Base-by-base conservation (phyloP, 306 rosid species). In the Oxytropis ochrocephala region DNA sequence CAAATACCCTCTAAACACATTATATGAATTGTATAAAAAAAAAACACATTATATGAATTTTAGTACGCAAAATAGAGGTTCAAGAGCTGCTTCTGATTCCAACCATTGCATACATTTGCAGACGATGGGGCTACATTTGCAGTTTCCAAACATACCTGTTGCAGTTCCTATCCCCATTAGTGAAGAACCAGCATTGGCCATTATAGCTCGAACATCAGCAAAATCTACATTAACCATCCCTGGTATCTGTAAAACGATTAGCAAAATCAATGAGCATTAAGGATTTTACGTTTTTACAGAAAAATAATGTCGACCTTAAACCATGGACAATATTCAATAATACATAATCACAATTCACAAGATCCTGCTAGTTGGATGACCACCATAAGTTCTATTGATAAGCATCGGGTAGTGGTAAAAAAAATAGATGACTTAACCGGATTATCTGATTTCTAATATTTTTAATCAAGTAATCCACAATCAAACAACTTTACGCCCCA, bases 121-220 rank as follows among this genome's bases (percentile, higher is more conserved):
- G 67, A 53, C 33, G 7, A 53, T 21, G 48, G 47, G 55, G 12
- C 53, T 54, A 47, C 72, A 43, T 58, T 56, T 52, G 38, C 46
- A 41, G 43, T 50, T 63, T 49, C 67, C 49, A 50, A 11, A 51
- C 72, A 13, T 75, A 87, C 96, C 98, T 73, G 91, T 89, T 58
- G 96, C 96, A 58, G 92, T 92, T 86, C 96, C 96, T 61, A 87
- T 92, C 67, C 96, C 98, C 98, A 92, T 87, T 79, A 89, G 72
- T 50, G 95, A 92, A 79, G 98, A 92, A 63, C 98, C 98, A 10
- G 96, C 98, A 73, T 82, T 89, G 63, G 91, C 98, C 96, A 92
- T 92, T 85, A 92, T 87, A 73, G 98, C 95, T 64, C 95, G 86
- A 53, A 92, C 96, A 77, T 92, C 96, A 17, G 98, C 98, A 84